Percentiles rank a stretch among this genome's conserved stretches.
These are phyloP conservation scores for Daedalea quercina DNA, from an alignment of 768 basidiomycete species.

Conservation along the genomic window DNA sequence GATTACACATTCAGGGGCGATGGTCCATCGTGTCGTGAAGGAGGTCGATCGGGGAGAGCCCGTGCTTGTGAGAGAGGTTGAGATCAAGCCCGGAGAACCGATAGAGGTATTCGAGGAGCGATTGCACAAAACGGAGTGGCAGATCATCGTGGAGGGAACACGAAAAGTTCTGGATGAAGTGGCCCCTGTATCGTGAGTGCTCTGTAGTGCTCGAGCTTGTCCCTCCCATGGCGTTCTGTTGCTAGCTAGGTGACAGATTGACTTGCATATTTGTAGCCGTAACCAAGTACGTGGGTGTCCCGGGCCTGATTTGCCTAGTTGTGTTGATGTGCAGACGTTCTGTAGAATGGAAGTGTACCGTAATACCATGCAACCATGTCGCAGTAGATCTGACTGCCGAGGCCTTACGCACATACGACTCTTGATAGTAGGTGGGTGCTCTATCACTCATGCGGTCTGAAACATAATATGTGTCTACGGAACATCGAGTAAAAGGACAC, in stretches of 20 bases:
- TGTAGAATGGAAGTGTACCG: too few species aligned
- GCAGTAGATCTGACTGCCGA: too few species aligned
- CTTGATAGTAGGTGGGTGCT: too few species aligned
- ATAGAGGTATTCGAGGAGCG: slow-evolving; percentile 67
- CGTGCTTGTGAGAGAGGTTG: slow-evolving; percentile 72
- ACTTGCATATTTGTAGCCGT: not conserved
- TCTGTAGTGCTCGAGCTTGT: not conserved
- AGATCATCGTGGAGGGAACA: slow-evolving; percentile 85
- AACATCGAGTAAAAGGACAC: too few species aligned
- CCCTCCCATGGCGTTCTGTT: not conserved
- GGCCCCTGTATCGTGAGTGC: slow-evolving; percentile 20
- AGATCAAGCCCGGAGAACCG: slow-evolving; percentile 64
- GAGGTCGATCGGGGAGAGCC: slow-evolving; percentile 94
- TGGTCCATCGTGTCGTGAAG: slow-evolving; percentile 91
- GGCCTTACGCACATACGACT: too few species aligned
- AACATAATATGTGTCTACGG: too few species aligned
- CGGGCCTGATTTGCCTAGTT: not conserved
- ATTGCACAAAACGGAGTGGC: slow-evolving; percentile 82
- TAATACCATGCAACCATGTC: too few species aligned
- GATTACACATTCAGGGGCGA: slow-evolving; percentile 71
- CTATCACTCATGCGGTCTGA: too few species aligned
- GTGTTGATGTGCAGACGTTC: not conserved
- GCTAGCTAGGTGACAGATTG: not conserved
- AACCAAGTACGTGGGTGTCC: not conserved
- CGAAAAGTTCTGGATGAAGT: slow-evolving; percentile 57